Base-by-base conservation (phyloP, 2,329 filamentous ascomycete genomes). In the Arthrobotrys sinensis region DNA sequence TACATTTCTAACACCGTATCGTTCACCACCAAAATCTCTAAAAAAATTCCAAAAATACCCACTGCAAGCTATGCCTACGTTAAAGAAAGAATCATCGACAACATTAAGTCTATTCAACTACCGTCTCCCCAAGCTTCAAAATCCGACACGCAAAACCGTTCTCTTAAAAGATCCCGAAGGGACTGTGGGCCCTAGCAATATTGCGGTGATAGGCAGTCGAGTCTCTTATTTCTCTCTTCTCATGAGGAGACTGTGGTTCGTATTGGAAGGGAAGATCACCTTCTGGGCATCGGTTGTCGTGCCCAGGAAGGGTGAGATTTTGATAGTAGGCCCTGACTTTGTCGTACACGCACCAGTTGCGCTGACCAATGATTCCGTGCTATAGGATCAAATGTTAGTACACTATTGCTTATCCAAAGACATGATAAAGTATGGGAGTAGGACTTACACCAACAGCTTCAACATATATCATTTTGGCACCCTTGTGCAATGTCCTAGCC, bases 401-500 rank as follows among this genome's bases (percentile, higher is more conserved):
- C 7, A 6, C 19, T 62, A 11, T n/a, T 45, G n/a, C 21, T 55
- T 2, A 10, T 12, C 48, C 11, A 48, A 6, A 14, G 19, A 21
- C 16, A 14, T 46, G 12, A 6, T 28, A 28, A 28, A 2, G 4
- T 28, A 19, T 36, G 8, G 16, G 16, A 19, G 36, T 21, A 7
- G 1, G n/a, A 78, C 75, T 78, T 72, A 78, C 75, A 53, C 75
- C 75, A 16, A 68, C 62, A 34, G 67, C 75, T 14, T 78, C 67
- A 16, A 78, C 75, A 57, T 72, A 72, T 1, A 78, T 70, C 67
- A 78, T 72, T n/a, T 72, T 63, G 10, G 75, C 50, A 32, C 67
- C 75, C 14, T 67, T 62, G 10, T 62, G 52, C 8, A 70, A 19
- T 14, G 40, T 72, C 16, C 40, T 46, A 3, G 62, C 75, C n/a